These are phyloP conservation scores for Gracilaria gracilis DNA, from an alignment of 23 red algal genomes.

Conservation along the genomic window DNA sequence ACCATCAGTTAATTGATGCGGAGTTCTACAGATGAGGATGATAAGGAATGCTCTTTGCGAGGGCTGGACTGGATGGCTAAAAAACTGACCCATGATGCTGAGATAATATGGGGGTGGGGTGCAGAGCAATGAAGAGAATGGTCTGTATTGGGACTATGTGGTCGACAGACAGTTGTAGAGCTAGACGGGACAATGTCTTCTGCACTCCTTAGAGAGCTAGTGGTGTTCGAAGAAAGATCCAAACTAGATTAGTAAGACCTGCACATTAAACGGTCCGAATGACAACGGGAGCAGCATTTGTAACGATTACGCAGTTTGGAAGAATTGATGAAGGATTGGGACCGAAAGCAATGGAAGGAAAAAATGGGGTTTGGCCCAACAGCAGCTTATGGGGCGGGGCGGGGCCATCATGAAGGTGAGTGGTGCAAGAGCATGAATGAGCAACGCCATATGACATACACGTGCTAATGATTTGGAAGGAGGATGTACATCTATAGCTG, in stretches of 20 bases:
- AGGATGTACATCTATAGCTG: not conserved
- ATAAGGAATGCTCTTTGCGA: not conserved
- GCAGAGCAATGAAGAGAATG: not conserved
- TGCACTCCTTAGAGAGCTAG: not conserved
- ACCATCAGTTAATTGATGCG: not conserved
- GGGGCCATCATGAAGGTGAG: constrained; percentile 4
- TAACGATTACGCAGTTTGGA: not conserved
- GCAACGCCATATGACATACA: not conserved
- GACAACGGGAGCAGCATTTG: not conserved
- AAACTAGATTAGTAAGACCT: not conserved
- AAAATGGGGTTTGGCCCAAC: not conserved
- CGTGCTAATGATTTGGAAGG: not conserved
- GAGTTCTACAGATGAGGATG: not conserved
- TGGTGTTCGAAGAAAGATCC: not conserved
- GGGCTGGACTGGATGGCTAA: not conserved
- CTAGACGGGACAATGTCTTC: not conserved
- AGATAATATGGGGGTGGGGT: not conserved
- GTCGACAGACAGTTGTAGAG: not conserved
- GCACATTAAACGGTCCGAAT: not conserved
- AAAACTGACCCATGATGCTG: not conserved
- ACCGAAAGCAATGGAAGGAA: not conserved
- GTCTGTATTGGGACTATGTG: not conserved
- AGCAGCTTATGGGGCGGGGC: not conserved
- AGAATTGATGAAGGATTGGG: not conserved
- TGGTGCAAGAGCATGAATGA: not conserved